phyloP scores from a whole-genome alignment of 1,284 basidiomycete species.

The Porodaedalea pini region DNA sequence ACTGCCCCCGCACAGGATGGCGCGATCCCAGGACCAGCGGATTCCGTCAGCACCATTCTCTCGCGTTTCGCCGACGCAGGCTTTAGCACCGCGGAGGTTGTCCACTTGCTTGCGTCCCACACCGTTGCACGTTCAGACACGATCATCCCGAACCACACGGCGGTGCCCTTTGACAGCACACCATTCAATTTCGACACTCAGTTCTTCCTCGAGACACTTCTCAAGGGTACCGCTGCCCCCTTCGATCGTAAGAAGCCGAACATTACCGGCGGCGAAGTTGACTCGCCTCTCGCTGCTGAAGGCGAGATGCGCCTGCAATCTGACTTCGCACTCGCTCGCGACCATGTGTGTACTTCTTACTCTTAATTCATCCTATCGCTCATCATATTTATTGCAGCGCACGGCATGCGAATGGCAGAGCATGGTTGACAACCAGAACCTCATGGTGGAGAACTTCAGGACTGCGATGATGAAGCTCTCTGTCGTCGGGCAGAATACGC shows the following conservation, averaged over 20 bases:
- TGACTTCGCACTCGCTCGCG: conserved; percentile 24
- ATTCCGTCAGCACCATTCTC: conserved; percentile 30
- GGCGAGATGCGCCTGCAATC: conserved; percentile 25
- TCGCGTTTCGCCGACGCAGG: conserved; percentile 26
- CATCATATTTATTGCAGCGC: not conserved
- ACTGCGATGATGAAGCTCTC: conserved; percentile 33
- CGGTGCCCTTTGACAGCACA: conserved; percentile 23
- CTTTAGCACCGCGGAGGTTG: conserved; percentile 30
- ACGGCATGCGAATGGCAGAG: conserved; percentile 26
- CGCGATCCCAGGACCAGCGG: conserved; percentile 29
- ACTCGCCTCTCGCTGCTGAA: conserved; percentile 13
- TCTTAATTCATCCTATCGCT: not conserved
- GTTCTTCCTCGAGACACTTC: conserved; percentile 23
- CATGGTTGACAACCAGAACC: conserved; percentile 22
- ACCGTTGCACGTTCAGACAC: conserved; percentile 23
- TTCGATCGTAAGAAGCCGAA: conserved; percentile 12
- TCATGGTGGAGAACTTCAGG: conserved; percentile 30
- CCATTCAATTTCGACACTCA: conserved; percentile 25
- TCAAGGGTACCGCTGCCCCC: conserved; percentile 21
- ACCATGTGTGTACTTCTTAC: conserved; percentile 11
- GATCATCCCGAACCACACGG: conserved; percentile 16
- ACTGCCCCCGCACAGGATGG: conserved; percentile 28
- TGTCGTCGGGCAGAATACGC: conserved; percentile 30
- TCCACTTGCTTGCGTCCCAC: conserved; percentile 28
- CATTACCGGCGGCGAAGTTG: conserved; percentile 14